Evolutionary conservation across 345 rosid species (phyloP).

Genomic region (Turnera subulata): DNA sequence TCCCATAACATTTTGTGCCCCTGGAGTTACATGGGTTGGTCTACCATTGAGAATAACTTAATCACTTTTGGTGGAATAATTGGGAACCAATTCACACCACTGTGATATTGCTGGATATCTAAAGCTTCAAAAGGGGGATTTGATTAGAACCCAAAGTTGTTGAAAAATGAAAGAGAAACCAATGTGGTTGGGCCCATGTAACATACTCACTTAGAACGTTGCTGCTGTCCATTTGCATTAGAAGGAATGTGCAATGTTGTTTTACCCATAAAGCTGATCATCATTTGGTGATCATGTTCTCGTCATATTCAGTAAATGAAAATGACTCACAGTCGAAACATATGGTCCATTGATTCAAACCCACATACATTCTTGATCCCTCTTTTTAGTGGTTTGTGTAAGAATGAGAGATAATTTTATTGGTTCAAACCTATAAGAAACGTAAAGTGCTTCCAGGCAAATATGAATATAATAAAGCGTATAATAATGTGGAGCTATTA

Average conservation of each 20-base stretch:
- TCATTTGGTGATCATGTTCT: background rate
- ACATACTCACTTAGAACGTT: conserved; percentile 15
- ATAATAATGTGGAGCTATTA: no score
- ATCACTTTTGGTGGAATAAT: background rate
- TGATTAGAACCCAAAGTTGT: conserved; percentile 23
- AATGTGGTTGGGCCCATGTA: conserved; percentile 4
- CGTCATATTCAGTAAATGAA: no score
- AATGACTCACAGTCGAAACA: no score
- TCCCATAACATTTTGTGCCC: conserved; percentile 11
- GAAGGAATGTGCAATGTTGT: conserved; percentile 15
- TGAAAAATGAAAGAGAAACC: conserved; percentile 5
- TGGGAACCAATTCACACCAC: conserved; percentile 8
- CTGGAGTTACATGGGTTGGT: conserved; percentile 15
- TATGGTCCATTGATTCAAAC: no score
- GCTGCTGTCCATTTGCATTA: conserved; percentile 18
- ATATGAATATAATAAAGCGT: no score
- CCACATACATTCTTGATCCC: no score
- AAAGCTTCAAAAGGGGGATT: background rate
- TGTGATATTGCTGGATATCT: background rate
- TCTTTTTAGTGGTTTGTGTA: no score
- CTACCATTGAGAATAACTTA: background rate
- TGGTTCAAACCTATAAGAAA: no score
- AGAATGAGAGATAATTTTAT: no score
- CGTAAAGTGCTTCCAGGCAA: no score
- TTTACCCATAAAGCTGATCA: background rate